A percentile compares a stretch with the other conserved stretches of the same genome.
Evolutionary conservation across 768 basidiomycete genomes (phyloP).

Genomic region (Coprinopsis marcescibilis): DNA sequence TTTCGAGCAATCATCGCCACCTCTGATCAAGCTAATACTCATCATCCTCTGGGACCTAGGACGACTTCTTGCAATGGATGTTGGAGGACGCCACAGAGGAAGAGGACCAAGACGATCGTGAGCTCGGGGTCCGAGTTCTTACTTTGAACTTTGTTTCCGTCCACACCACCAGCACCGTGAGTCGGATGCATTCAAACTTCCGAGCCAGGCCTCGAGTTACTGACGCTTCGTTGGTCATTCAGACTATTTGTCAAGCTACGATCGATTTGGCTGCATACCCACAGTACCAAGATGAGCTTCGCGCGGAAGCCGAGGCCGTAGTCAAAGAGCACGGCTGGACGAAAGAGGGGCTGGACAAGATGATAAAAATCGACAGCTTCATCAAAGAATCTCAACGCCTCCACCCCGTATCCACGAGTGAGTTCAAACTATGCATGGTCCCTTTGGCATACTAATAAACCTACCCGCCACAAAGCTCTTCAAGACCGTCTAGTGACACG

Average conservation of each 20-base stretch:
- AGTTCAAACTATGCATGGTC: background rate
- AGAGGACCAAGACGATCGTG: slow-evolving; percentile 6
- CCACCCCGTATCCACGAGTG: slow-evolving; percentile 9
- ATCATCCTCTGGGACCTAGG: background rate
- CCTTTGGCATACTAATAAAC: slow-evolving; percentile 11
- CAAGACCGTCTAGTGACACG: too few species aligned
- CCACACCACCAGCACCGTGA: slow-evolving; percentile 36
- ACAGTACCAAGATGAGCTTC: slow-evolving; percentile 26
- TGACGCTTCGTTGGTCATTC: background rate
- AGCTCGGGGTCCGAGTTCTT: slow-evolving; percentile 26
- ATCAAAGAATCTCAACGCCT: slow-evolving; percentile 14
- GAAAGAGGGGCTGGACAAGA: slow-evolving; percentile 9
- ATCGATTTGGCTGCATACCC: slow-evolving; percentile 33
- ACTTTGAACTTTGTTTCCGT: slow-evolving; percentile 34
- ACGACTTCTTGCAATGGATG: slow-evolving; percentile 15
- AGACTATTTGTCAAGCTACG: slow-evolving; percentile 33
- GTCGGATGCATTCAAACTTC: background rate
- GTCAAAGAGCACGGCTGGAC: slow-evolving; percentile 31
- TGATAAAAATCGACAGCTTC: slow-evolving; percentile 12
- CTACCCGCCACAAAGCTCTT: slow-evolving; percentile 29
- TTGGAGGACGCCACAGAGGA: slow-evolving; percentile 13
- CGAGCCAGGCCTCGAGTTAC: too few species aligned
- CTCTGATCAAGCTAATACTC: slow-evolving; percentile 2
- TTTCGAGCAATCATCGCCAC: slow-evolving; percentile 12
- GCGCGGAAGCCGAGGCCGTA: slow-evolving; percentile 38